Base-by-base conservation (phyloP, 768 basidiomycete genomes). In the Lactarius psammicola region DNA sequence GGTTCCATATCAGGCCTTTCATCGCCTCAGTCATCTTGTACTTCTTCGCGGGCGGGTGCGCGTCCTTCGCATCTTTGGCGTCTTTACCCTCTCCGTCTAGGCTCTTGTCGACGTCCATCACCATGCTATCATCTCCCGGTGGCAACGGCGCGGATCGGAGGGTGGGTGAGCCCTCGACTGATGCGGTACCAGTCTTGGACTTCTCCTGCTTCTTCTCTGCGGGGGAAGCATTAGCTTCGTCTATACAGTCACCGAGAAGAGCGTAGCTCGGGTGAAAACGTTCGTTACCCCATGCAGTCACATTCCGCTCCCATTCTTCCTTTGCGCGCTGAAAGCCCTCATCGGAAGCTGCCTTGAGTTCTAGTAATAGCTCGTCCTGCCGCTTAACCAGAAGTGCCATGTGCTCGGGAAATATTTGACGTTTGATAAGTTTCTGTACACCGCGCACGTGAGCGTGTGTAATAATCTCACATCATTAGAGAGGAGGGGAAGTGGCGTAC, bases 391-490 rank as follows among this genome's bases (percentile, higher is more conserved):
- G 78, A 31, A 90, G 79, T 49, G 81, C 80, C 62, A 84, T 80
- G 71, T 95, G 94, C 10, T 90, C 89, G 0, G 76, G 72, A 77
- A 88, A 95, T 15, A 95, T 85, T n/a, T 91, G 90, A 8, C 94
- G 86, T 74, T 94, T 94, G 75, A 95, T 90, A 55, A 98, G 83
- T 87, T 97, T 98, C 90, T 95, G 73, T 62, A 61, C 44, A 54
- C 40, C 10, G 51, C 30, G 28, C 55, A 57, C 44, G 33, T 62
- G 36, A 60, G 33, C 36, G 23, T 3, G 28, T 53, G 18, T 55
- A 38, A 30, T 40, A 46, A 3, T 38, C 36, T n/a, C 15, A 4
- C 36, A 38, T n/a, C n/a, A n/a, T 10, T 15, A 46, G 30, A 59
- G 0, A 36, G 2, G 36, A 59, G 23, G n/a, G 49, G 23, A 53